phyloP scores from a whole-genome alignment of 306 rosid species.

The Malus domestica region DNA sequence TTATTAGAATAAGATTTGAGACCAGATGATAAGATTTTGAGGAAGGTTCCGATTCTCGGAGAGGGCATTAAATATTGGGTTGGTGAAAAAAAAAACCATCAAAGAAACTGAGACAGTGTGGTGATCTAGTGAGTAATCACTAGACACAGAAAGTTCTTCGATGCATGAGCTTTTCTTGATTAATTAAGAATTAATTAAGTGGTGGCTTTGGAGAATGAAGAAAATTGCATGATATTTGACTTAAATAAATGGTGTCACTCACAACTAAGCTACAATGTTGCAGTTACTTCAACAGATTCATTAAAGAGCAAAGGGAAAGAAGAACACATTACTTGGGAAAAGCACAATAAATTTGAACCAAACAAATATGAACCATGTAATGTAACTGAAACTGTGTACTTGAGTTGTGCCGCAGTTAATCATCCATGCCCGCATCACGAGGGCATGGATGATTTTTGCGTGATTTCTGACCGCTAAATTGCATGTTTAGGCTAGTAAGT shows the following conservation, averaged over 20 bases:
- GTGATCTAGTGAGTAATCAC: slow-evolving; percentile 45
- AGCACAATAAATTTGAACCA: slow-evolving; percentile 19
- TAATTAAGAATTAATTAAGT: not conserved
- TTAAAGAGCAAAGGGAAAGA: slow-evolving; percentile 14
- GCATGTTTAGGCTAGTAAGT: not conserved
- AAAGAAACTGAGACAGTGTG: slow-evolving; percentile 39
- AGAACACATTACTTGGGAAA: slow-evolving; percentile 18
- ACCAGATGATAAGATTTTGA: slow-evolving; percentile 22
- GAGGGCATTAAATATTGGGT: slow-evolving; percentile 14
- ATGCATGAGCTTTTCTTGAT: slow-evolving; percentile 31
- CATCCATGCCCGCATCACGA: not conserved
- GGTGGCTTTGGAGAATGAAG: slow-evolving; percentile 33
- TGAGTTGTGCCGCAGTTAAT: not conserved
- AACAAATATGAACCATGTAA: slow-evolving; percentile 10
- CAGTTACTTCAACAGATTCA: slow-evolving; percentile 27
- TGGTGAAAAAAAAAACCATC: slow-evolving; percentile 20
- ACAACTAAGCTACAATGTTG: slow-evolving; percentile 10
- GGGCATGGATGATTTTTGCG: not conserved
- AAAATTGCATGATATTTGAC: too few relatives aligned
- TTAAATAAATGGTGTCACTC: too few relatives aligned
- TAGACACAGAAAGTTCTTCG: slow-evolving; percentile 32
- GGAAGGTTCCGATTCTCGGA: slow-evolving; percentile 28
- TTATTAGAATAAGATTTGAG: slow-evolving; percentile 22
- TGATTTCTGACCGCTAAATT: not conserved
- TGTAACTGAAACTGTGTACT: slow-evolving; percentile 13